Evolutionary conservation across 768 basidiomycete genomes (phyloP).

Genomic region (Hygrophorus pudorinus): DNA sequence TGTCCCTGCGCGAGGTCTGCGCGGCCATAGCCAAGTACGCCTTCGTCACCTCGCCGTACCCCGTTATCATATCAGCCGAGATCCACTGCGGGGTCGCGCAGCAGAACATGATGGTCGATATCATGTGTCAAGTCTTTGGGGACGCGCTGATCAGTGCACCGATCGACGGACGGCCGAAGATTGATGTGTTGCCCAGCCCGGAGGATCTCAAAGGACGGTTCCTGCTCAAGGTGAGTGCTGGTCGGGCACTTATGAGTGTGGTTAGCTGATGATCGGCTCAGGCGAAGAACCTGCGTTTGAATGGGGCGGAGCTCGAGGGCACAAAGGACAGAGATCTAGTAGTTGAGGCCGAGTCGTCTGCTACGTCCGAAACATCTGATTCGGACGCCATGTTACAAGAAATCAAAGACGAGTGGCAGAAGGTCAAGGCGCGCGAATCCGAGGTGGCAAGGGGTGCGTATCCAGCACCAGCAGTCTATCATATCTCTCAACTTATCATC

Average conservation of each 20-base stretch:
- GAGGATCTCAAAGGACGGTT: constrained; percentile 74
- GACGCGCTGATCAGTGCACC: constrained; percentile 26
- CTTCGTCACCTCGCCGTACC: constrained; percentile 89
- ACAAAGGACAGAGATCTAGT: constrained; percentile 6
- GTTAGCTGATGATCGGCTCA: constrained; percentile 14
- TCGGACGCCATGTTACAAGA: constrained; percentile 23
- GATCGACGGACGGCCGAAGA: constrained; percentile 29
- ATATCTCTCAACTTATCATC: constrained; percentile 1
- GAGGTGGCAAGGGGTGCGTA: constrained; percentile 23
- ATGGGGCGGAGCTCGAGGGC: constrained; percentile 18
- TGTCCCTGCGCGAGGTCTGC: constrained; percentile 76
- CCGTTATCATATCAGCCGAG: constrained; percentile 96
- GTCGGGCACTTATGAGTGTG: neutral
- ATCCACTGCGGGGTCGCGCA: constrained; percentile 70
- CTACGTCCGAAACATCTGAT: constrained; percentile 24
- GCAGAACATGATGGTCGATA: constrained; percentile 38
- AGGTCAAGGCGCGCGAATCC: constrained; percentile 10
- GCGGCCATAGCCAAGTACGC: constrained; percentile 85
- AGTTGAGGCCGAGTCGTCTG: constrained; percentile 16
- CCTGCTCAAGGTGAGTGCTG: constrained; percentile 61
- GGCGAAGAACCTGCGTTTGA: constrained; percentile 64
- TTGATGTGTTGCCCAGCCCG: constrained; percentile 73
- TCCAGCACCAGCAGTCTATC: neutral
- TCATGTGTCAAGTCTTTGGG: constrained; percentile 39
- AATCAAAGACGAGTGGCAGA: constrained; percentile 11